These are phyloP conservation scores for Tuber melanosporum DNA, from an alignment of 495 filamentous ascomycete genomes.

Conservation along the genomic window DNA sequence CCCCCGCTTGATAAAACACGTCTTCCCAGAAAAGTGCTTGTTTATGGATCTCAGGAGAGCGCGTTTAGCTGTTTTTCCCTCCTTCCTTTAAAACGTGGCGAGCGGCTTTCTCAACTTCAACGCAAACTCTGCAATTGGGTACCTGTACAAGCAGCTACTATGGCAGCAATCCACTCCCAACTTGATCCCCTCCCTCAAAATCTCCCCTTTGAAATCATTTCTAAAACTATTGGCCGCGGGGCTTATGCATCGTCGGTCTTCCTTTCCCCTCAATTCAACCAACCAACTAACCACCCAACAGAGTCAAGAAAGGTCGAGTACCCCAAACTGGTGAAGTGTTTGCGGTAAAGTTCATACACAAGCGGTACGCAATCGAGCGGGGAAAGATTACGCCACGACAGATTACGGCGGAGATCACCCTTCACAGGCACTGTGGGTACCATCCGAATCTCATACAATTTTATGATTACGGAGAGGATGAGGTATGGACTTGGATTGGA, in stretches of 20 bases:
- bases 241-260: constrained; percentile 87
- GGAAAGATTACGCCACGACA: constrained; percentile 85
- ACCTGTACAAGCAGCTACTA: neutral
- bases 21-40: constrained; percentile 1
- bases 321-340: constrained; percentile 68
- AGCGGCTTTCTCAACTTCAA: neutral
- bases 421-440: constrained; percentile 78
- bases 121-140: neutral
- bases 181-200: constrained; percentile 75
- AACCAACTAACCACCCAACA: constrained; percentile 41
- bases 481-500: constrained; percentile 91
- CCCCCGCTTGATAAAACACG: neutral
- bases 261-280: constrained; percentile 7
- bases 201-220: constrained; percentile 89
- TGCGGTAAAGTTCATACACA: constrained; percentile 97
- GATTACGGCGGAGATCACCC: constrained; percentile 76
- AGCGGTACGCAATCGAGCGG: constrained; percentile 80
- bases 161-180: constrained; percentile 67
- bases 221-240: constrained; percentile 89
- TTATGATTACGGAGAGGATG: constrained; percentile 78
- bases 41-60: neutral
- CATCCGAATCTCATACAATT: constrained; percentile 92
- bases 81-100: neutral
- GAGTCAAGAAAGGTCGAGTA: constrained; percentile 84
- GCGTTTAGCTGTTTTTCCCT: neutral